Evolutionary conservation across 176 grass and related monocot genomes (phyloP).

Genomic region (Aegilops sharonensis): DNA sequence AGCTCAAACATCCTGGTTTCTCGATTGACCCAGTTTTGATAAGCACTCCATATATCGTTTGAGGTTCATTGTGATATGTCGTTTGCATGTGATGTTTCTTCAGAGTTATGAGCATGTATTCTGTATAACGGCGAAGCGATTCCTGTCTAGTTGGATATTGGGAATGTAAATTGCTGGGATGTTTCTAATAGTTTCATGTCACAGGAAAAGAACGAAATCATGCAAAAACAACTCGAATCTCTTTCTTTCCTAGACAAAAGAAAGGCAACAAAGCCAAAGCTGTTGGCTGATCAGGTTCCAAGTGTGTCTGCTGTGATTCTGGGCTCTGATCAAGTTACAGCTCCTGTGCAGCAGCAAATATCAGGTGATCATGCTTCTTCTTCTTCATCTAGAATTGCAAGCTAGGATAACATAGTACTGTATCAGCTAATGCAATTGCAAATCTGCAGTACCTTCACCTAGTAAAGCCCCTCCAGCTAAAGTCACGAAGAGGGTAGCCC

Average conservation of each 20-base stretch:
- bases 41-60: neutral
- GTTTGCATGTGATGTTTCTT: neutral
- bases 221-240: conserved; percentile 80
- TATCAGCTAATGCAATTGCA: conserved; percentile 30
- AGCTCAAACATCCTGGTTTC: neutral
- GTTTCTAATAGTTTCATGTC: conserved; percentile 5
- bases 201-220: conserved; percentile 78
- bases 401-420: neutral
- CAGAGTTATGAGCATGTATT: neutral
- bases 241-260: conserved; percentile 94
- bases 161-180: neutral
- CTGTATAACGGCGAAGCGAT: neutral
- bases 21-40: neutral
- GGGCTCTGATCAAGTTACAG: conserved; percentile 43
- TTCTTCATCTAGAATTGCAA: conserved; percentile 27
- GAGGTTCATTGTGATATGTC: neutral
- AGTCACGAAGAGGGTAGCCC: conserved; percentile 40
- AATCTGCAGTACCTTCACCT: conserved; percentile 45
- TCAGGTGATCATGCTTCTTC: conserved; percentile 45
- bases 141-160: neutral
- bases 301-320: conserved; percentile 35
- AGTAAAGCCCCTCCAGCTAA: conserved; percentile 42
- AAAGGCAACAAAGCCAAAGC: conserved; percentile 71
- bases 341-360: conserved; percentile 45
- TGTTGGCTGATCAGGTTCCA: conserved; percentile 47